Percentiles rank a stretch among this genome's conserved stretches.
These are phyloP conservation scores for Pisolithus albus DNA, from an alignment of 768 basidiomycete species.

Conservation along the genomic window DNA sequence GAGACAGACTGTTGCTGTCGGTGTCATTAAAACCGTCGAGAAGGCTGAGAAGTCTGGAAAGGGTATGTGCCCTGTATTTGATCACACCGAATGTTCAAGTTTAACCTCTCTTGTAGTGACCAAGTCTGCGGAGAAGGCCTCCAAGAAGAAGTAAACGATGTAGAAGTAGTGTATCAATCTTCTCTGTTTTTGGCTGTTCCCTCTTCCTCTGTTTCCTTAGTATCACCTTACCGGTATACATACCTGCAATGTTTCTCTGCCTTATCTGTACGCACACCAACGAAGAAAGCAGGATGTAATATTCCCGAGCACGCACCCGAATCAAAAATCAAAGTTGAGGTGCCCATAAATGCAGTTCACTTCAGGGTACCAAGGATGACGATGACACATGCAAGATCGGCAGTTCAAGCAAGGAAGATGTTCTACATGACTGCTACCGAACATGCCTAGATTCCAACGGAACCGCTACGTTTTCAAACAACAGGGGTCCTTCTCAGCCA, in stretches of 20 bases:
- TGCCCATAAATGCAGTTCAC: not conserved
- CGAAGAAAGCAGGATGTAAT: constrained; percentile 29
- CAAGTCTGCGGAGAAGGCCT: constrained; percentile 93
- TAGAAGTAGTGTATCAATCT: constrained; percentile 60
- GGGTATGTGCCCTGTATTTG: constrained; percentile 38
- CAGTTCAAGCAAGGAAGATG: no score
- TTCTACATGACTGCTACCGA: no score
- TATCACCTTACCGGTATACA: constrained; percentile 22
- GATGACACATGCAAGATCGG: no score
- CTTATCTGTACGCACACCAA: constrained; percentile 45
- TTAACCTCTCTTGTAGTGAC: constrained; percentile 48
- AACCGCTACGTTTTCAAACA: no score
- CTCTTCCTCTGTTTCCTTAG: constrained; percentile 28
- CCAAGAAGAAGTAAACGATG: constrained; percentile 93
- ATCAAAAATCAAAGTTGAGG: not conserved
- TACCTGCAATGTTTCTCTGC: constrained; percentile 32
- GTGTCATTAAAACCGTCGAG: constrained; percentile 97
- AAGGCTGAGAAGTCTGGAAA: constrained; percentile 90
- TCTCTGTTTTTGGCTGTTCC: constrained; percentile 40
- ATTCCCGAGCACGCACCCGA: constrained; percentile 3
- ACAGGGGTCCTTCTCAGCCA: no score
- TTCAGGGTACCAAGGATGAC: no score
- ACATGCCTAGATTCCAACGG: not conserved
- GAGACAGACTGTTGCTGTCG: constrained; percentile 98
- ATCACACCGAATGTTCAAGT: not conserved